These are phyloP conservation scores for Crataegus laevigata DNA, from an alignment of 306 rosid species.

Conservation along the genomic window DNA sequence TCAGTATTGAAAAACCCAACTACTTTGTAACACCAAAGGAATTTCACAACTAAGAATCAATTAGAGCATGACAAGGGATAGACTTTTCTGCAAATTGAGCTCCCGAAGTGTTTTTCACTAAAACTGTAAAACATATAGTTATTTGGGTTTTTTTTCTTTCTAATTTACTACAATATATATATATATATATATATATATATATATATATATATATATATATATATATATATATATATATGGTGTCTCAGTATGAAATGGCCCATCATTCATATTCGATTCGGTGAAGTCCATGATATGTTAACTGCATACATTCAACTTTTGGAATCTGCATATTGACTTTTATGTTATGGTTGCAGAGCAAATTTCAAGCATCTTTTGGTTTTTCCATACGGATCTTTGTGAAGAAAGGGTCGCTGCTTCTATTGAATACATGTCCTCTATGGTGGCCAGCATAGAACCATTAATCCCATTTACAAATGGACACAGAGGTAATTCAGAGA, in stretches of 20 bases:
- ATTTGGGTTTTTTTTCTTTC: too few species aligned
- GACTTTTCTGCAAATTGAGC: too few species aligned
- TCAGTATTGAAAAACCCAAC: too few species aligned
- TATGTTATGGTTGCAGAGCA: constrained; percentile 43
- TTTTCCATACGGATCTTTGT: constrained; percentile 76
- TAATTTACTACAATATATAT: too few species aligned
- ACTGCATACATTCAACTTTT: not conserved
- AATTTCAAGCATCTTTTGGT: constrained; percentile 73
- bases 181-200: too few species aligned
- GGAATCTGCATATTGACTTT: constrained; percentile 1
- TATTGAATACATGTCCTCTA: constrained; percentile 80
- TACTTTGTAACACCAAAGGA: too few species aligned
- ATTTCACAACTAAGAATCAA: too few species aligned
- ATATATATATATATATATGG: too few species aligned
- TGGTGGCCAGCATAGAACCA: constrained; percentile 71
- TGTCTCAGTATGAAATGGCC: not conserved
- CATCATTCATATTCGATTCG: not conserved
- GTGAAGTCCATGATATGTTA: not conserved
- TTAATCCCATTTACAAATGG: constrained; percentile 35
- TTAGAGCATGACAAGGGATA: too few species aligned
- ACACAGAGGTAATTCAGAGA: constrained; percentile 28
- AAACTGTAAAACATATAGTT: too few species aligned
- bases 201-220: too few species aligned
- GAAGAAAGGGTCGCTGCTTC: constrained; percentile 55
- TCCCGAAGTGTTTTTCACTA: too few species aligned